Base-by-base conservation (phyloP, 495 filamentous ascomycete species). In the Aspergillus cavernicola region DNA sequence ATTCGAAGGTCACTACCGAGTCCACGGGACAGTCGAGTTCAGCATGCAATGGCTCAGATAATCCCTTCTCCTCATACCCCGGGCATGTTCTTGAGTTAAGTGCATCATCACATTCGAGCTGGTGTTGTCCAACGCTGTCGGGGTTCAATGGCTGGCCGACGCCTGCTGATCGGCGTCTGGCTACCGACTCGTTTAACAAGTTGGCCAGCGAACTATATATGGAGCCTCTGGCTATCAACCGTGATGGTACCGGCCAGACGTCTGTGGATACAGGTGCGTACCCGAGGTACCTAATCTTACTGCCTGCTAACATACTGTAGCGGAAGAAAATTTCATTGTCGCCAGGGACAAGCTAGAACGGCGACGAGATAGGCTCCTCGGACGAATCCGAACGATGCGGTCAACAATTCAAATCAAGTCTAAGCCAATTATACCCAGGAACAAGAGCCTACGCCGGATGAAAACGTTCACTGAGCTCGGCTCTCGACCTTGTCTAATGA, bases 371-470 rank as follows among this genome's bases (percentile, higher is more conserved):
- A 32, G 53, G 42, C 37, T 71, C 15, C 43, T 68, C 18, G 53
- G 61, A 24, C 61, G 60, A 39, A 63, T 76, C 36, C 68, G 68
- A 26, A 64, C 58, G 3, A 65, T 70, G 41, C 63, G 68, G 38
- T 75, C 72, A 4, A 64, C 41, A 40, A 32, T 69, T 47, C 54
- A 57, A 0, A 44, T 71, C n/a, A 56, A 64, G 53, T 22, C 72
- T 62, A 47, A 72, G 53, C 54, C 74, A 73, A 42, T 80, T 68
- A 54, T 71, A 64, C 41, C 74, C 62, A 59, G 73, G 66, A 42
- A 78, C 72, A 55, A 71, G 64, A 88, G 70, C 29, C 55, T 81
- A 61, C 79, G 79, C 33, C 69, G 69, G 15, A 66, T 62, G 15
- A 74, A 66, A 49, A 75, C 71, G 8, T 68, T 75, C 52, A 64